Evolutionary conservation across 2,329 filamentous ascomycete species (phyloP).

Genomic region (Fusarium metavorans): DNA sequence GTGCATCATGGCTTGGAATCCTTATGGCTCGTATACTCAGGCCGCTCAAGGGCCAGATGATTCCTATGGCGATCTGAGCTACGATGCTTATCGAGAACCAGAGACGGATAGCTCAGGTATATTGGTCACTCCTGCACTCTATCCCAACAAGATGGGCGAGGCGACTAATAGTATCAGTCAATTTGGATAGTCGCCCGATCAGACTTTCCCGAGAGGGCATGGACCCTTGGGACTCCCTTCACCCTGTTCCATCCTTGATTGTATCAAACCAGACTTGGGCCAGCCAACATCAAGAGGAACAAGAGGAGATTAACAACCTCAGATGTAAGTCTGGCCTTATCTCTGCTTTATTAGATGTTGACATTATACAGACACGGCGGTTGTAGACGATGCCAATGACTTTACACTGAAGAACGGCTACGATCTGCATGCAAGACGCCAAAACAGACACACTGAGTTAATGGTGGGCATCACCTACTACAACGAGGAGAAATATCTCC

Average conservation of each 20-base stretch:
- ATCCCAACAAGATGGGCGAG: background rate
- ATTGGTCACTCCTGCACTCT: background rate
- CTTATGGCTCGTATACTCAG: background rate
- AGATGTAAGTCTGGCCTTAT: background rate
- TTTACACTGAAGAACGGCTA: background rate
- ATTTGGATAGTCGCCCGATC: background rate
- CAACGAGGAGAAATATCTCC: conserved; percentile 97
- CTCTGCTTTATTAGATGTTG: background rate
- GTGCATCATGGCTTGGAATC: background rate
- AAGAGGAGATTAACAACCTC: background rate
- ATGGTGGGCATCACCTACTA: conserved; percentile 98
- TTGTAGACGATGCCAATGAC: background rate
- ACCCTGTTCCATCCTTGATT: background rate
- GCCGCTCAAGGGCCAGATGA: background rate
- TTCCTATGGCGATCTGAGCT: background rate
- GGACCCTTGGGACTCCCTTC: background rate
- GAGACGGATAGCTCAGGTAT: background rate
- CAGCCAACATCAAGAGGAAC: background rate
- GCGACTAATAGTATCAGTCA: background rate
- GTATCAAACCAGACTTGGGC: background rate
- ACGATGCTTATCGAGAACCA: background rate
- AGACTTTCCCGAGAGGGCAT: background rate
- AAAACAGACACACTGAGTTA: conserved; percentile 74
- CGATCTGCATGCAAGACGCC: background rate
- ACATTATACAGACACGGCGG: background rate